A percentile compares a stretch with the other conserved stretches of the same genome.
phyloP scores from a whole-genome alignment of 345 rosid species.

The Rubroshorea leprosula region DNA sequence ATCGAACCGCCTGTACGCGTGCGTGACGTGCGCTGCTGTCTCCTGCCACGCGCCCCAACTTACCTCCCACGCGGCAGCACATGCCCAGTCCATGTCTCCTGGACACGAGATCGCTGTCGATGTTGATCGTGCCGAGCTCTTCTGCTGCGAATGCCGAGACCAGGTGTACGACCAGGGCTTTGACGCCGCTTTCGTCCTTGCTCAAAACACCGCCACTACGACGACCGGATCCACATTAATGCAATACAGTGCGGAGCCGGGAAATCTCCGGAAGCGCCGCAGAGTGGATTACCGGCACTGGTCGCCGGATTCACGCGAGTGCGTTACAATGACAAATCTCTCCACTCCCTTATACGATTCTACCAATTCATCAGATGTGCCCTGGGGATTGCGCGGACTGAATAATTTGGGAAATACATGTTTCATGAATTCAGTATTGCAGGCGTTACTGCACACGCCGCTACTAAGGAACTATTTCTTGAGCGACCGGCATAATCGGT shows the following conservation, averaged over 20 bases:
- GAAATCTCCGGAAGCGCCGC: constrained; percentile 42
- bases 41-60: constrained; percentile 40
- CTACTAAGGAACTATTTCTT: constrained; percentile 50
- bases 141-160: constrained; percentile 55
- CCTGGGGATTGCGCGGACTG: constrained; percentile 49
- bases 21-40: constrained; percentile 50
- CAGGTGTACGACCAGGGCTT: constrained; percentile 55
- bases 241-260: constrained; percentile 19
- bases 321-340: constrained; percentile 19
- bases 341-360: constrained; percentile 23
- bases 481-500: constrained; percentile 47
- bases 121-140: constrained; percentile 56
- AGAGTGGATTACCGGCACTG: constrained; percentile 45
- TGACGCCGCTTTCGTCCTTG: constrained; percentile 50
- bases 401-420: constrained; percentile 60
- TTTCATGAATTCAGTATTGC: constrained; percentile 65
- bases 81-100: constrained; percentile 26
- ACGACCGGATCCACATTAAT: constrained; percentile 15
- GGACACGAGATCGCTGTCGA: constrained; percentile 63
- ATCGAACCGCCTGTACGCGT: constrained; percentile 46
- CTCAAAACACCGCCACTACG: constrained; percentile 20
- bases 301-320: constrained; percentile 37
- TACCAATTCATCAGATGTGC: constrained; percentile 12
- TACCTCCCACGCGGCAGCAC: constrained; percentile 43
- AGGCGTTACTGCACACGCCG: constrained; percentile 56